Conservation (phyloP, 2,329 filamentous ascomycete genomes). For the Colletotrichum acutatum region DNA sequence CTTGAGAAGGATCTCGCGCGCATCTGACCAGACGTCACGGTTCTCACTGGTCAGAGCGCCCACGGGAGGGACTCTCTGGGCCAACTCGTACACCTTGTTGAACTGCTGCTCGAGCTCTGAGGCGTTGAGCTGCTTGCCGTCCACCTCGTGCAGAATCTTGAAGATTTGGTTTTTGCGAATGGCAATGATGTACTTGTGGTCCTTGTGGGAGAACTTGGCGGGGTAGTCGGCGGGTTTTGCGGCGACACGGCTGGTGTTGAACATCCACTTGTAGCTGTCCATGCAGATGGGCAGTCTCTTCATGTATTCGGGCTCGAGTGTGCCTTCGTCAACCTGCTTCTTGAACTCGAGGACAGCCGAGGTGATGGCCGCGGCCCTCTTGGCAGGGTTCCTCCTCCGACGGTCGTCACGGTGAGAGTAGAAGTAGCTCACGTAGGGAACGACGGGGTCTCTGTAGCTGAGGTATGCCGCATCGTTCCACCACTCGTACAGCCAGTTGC, state of each 20-base stretch:
- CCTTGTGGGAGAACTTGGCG: conserved; percentile 78
- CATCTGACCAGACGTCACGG: conserved; percentile 91
- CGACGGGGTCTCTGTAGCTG: conserved; percentile 91
- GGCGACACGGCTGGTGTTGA: conserved; percentile 90
- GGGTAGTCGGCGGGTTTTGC: conserved; percentile 85
- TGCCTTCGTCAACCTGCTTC: conserved; percentile 84
- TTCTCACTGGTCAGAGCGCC: conserved; percentile 92
- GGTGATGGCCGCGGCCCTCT: conserved; percentile 91
- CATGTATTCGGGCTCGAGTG: conserved; percentile 98
- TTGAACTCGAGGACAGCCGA: conserved; percentile 93
- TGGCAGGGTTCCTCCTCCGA: conserved; percentile 85
- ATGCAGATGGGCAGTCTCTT: conserved; percentile 97
- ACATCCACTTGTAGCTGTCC: conserved; percentile 99
- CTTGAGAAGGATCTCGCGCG: conserved; percentile 78
- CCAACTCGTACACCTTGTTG: conserved; percentile 82
- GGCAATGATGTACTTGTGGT: conserved; percentile 88
- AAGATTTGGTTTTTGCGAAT: conserved; percentile 98
- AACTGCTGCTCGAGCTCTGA: conserved; percentile 93
- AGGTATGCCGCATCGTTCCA: conserved; percentile 98
- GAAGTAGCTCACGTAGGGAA: conserved; percentile 99
- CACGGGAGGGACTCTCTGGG: conserved; percentile 76
- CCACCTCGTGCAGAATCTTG: conserved; percentile 85
- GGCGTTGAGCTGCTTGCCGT: conserved; percentile 87
- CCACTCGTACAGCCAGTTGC: conserved; percentile 98
- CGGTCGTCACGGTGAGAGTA: conserved; percentile 98